Evolutionary conservation across 352 stramenopile species (phyloP).

Genomic region (Phytopythium boreale): DNA sequence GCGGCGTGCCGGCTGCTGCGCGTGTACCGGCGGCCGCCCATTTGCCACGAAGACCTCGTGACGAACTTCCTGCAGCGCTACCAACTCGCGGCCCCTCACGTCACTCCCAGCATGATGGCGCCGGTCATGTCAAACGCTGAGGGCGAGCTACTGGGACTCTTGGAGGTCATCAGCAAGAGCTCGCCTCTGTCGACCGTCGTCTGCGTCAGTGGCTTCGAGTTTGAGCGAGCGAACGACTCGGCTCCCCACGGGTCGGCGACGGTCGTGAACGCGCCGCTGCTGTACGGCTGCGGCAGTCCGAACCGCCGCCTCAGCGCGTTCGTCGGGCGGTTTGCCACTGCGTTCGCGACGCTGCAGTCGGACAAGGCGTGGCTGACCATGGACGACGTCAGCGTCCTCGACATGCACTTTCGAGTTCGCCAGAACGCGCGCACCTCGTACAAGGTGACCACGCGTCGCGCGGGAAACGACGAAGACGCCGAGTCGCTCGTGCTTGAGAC

Average conservation of each 20-base stretch:
- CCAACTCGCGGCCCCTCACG: slow-evolving; percentile 17
- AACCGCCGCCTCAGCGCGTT: slow-evolving; percentile 27
- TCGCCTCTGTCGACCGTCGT: slow-evolving; percentile 26
- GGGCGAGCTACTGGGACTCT: slow-evolving; percentile 26
- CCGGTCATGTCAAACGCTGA: slow-evolving; percentile 28
- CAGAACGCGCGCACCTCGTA: slow-evolving; percentile 38
- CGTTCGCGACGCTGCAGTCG: slow-evolving; percentile 25
- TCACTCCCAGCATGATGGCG: slow-evolving; percentile 27
- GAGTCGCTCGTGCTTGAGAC: slow-evolving; percentile 13
- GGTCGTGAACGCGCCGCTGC: not conserved
- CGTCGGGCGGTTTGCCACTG: slow-evolving; percentile 29
- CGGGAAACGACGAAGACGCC: not conserved
- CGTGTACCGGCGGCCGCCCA: slow-evolving; percentile 21
- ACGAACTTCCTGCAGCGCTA: slow-evolving; percentile 36
- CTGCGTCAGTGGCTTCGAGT: slow-evolving; percentile 39
- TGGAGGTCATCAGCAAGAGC: slow-evolving; percentile 42
- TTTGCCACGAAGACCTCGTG: slow-evolving; percentile 46
- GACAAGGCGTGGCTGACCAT: slow-evolving; percentile 44
- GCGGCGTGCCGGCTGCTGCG: slow-evolving; percentile 43
- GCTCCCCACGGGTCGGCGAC: not conserved
- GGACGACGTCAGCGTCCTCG: slow-evolving; percentile 37
- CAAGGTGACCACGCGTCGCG: slow-evolving; percentile 6
- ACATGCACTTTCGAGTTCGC: slow-evolving; percentile 36
- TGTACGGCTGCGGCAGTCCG: slow-evolving; percentile 43
- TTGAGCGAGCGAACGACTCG: slow-evolving; percentile 13